Evolutionary conservation across 2,329 filamentous ascomycete genomes (phyloP).

Genomic region (Trichoderma lentiforme): DNA sequence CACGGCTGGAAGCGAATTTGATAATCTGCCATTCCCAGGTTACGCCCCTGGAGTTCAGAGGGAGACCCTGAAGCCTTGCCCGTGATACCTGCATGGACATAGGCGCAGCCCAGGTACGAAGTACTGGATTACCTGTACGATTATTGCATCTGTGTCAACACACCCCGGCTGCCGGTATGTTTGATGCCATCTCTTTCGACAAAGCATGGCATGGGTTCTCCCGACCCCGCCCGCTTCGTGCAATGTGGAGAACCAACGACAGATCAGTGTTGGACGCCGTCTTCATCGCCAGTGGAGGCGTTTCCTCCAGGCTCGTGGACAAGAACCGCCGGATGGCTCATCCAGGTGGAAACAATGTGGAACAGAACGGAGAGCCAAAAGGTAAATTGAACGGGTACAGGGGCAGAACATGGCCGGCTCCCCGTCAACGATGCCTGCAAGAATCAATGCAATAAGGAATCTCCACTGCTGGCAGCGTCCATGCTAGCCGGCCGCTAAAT

Average conservation of each 20-base stretch:
- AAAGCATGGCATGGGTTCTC: background rate
- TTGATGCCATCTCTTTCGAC: slow-evolving; percentile 2
- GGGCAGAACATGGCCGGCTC: background rate
- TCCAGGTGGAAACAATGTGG: background rate
- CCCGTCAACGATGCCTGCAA: background rate
- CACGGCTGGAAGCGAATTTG: background rate
- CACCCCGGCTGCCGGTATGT: background rate
- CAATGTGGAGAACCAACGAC: background rate
- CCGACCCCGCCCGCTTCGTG: slow-evolving; percentile 1
- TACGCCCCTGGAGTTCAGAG: background rate
- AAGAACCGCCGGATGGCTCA: background rate
- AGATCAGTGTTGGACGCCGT: background rate
- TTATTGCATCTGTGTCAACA: background rate
- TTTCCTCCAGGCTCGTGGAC: background rate
- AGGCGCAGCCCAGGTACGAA: background rate
- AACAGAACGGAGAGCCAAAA: background rate
- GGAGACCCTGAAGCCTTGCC: background rate
- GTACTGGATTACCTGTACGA: background rate
- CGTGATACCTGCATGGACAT: background rate
- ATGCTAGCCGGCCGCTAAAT: background rate
- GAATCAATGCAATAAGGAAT: background rate
- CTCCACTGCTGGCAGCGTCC: background rate
- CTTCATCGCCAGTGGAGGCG: background rate
- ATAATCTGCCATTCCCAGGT: background rate
- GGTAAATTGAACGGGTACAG: slow-evolving; percentile 4